Evolutionary conservation across 2,329 filamentous ascomycete species (phyloP).

Genomic region (Exserohilum turcica): DNA sequence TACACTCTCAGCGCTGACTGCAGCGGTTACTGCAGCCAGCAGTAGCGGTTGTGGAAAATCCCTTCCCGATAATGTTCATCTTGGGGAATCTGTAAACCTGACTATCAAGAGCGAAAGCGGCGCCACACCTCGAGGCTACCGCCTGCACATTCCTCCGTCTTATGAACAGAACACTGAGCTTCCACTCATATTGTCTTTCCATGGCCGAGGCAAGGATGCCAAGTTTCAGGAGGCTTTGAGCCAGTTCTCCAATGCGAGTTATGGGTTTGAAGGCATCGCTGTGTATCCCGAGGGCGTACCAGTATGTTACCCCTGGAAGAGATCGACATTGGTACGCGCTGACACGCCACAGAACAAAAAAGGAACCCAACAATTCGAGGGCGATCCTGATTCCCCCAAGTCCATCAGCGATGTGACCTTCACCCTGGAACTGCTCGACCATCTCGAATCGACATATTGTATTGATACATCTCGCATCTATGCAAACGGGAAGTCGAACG

Average conservation of each 20-base stretch:
- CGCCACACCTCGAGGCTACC: slow-evolving; percentile 40
- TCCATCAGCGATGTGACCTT: slow-evolving; percentile 54
- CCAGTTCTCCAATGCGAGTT: slow-evolving; percentile 52
- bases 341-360: slow-evolving; percentile 13
- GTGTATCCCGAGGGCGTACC: slow-evolving; percentile 53
- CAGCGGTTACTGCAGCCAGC: not conserved
- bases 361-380: slow-evolving; percentile 47
- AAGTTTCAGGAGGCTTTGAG: slow-evolving; percentile 51
- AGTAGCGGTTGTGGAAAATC: slow-evolving; percentile 20
- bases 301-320: slow-evolving; percentile 20
- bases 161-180: slow-evolving; percentile 48
- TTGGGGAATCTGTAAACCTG: slow-evolving; percentile 30
- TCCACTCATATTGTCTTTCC: slow-evolving; percentile 56
- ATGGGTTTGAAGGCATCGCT: slow-evolving; percentile 52
- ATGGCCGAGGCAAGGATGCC: slow-evolving; percentile 50
- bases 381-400: slow-evolving; percentile 48
- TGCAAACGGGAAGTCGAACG: slow-evolving; percentile 60
- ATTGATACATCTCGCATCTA: slow-evolving; percentile 54
- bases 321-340: not conserved
- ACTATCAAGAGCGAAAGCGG: slow-evolving; percentile 38
- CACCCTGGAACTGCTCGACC: slow-evolving; percentile 50
- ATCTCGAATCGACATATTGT: slow-evolving; percentile 51
- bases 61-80: slow-evolving; percentile 26
- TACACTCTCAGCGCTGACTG: not conserved
- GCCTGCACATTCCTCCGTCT: slow-evolving; percentile 47